Evolutionary conservation across 1,284 basidiomycete genomes (phyloP).

Genomic region (Apiotrichum veenhuisii): DNA sequence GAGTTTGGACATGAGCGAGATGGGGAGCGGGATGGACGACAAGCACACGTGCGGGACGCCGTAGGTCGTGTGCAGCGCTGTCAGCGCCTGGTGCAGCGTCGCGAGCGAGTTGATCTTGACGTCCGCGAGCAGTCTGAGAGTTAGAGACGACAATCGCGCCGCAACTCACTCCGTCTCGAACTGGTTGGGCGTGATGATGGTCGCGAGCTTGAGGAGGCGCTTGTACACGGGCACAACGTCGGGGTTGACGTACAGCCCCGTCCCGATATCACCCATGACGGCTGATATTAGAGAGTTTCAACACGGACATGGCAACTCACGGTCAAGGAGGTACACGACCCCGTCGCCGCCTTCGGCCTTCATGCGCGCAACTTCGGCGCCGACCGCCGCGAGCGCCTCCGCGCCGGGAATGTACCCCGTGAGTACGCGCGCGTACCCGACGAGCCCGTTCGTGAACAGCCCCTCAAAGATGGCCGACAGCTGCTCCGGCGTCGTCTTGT

Average conservation of each 20-base stretch:
- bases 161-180: slow-evolving; percentile 85
- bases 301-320: slow-evolving; percentile 59
- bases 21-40: slow-evolving; percentile 66
- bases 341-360: slow-evolving; percentile 50
- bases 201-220: slow-evolving; percentile 69
- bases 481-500: slow-evolving; percentile 66
- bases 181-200: slow-evolving; percentile 95
- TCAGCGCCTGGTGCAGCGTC: slow-evolving; percentile 67
- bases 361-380: slow-evolving; percentile 57
- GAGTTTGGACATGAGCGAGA: slow-evolving; percentile 30
- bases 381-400: slow-evolving; percentile 67
- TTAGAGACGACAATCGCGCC: background rate
- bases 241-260: slow-evolving; percentile 74
- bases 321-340: slow-evolving; percentile 82
- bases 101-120: slow-evolving; percentile 62
- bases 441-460: slow-evolving; percentile 65
- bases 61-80: slow-evolving; percentile 68
- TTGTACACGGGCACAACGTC: slow-evolving; percentile 88
- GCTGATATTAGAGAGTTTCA: slow-evolving; percentile 51
- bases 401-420: slow-evolving; percentile 90
- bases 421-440: slow-evolving; percentile 62
- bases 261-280: slow-evolving; percentile 84
- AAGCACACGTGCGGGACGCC: slow-evolving; percentile 82
- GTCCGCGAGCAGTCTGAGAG: slow-evolving; percentile 65
- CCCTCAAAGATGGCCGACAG: slow-evolving; percentile 63